phyloP scores from a whole-genome alignment of 345 rosid species.

The Dimocarpus longan region DNA sequence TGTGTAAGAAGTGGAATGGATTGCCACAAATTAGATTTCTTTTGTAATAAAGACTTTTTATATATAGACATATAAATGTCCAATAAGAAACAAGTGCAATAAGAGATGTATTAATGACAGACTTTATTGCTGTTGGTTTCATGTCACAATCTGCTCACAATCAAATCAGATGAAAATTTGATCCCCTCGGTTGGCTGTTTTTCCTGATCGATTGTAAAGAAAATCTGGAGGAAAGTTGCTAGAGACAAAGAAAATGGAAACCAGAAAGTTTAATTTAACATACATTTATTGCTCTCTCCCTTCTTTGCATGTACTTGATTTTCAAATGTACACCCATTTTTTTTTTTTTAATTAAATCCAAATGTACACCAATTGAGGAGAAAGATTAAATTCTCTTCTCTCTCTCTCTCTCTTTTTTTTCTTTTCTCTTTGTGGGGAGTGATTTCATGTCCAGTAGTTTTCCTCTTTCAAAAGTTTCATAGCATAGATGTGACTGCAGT shows the following conservation, averaged over 20 bases:
- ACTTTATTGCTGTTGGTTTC: slow-evolving; percentile 55
- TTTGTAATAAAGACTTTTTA: slow-evolving; percentile 12
- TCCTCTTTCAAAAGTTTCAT: neutral
- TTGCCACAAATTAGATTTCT: neutral
- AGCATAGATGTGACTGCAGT: neutral
- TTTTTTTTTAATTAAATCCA: no score
- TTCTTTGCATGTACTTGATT: neutral
- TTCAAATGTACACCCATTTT: no score
- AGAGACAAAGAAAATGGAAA: neutral
- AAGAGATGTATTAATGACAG: slow-evolving; percentile 40
- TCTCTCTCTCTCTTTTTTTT: no score
- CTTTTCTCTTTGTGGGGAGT: neutral
- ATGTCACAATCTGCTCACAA: slow-evolving; percentile 49
- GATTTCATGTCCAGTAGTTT: neutral
- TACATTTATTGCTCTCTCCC: neutral
- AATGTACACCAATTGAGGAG: neutral
- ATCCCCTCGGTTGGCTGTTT: slow-evolving; percentile 4
- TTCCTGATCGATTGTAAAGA: neutral
- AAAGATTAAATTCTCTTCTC: no score
- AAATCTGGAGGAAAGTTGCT: neutral
- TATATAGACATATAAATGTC: neutral
- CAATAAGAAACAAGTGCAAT: neutral
- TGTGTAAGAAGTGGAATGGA: neutral
- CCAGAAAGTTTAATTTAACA: neutral
- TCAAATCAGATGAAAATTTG: neutral